Evolutionary conservation across 2,329 filamentous ascomycete genomes (phyloP), one percentile per base, ranked within the genome.

Genomic region (Aspergillus quadricinctus): DNA sequence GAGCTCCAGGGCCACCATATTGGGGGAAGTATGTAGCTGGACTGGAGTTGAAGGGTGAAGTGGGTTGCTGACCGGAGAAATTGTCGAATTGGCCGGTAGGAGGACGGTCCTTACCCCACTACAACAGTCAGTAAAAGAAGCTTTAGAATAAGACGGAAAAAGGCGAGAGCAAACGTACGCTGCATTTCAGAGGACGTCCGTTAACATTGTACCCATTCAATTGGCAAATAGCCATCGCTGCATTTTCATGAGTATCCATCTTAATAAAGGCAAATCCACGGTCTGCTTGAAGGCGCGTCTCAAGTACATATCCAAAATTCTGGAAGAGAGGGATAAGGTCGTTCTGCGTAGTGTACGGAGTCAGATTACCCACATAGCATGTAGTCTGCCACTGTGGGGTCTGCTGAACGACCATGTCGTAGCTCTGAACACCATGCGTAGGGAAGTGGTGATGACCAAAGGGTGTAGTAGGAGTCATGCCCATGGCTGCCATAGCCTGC

Each of bases 71-170:
- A 53, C 92, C 88, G 66, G 89, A 87, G 72, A 89, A 93, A 66
- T 90, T 90, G 67, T 96, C 95, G 65, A 88, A 89, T 69, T 89
- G 83, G 64, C 87, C 84, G 67, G 86, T 92, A 28, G 94, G 91
- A 53, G 92, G 92, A 78, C 96, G 96, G 77, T 99, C 94, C 80
- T 99, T 99, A 73, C 94, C 94, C 94, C 94, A 99, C 93, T 97
- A 71, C 41, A 66, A 64, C 14, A 37, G 58, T 70, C 55, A 67
- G 65, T 57, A 49, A 61, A 52, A 48, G 60, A 50, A 64, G 64
- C 58, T 68, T 21, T 78, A 68, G 78, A 67, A 59, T 64, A 57
- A 25, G 57, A 53, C 17, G 48, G 46, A 8, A 40, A 50, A 50
- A 45, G 21, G 52, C 41, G 23, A 27, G 11, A 28, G n/a, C 35